Evolutionary conservation across 2,329 filamentous ascomycete genomes (phyloP).

Genomic region (Fonsecaea erecta): DNA sequence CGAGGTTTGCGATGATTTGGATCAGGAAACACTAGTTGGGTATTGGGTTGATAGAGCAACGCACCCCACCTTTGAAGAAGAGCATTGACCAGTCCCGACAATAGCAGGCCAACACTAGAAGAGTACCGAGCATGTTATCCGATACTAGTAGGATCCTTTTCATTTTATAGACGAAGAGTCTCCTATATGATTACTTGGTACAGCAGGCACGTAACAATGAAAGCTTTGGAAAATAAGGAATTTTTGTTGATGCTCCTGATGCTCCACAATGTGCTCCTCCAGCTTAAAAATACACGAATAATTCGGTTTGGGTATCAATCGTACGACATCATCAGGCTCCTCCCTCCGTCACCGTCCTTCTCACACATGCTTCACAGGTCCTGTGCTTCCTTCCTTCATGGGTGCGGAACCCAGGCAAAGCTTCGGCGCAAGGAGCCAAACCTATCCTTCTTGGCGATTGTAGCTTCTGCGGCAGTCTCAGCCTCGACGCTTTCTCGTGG

Average conservation of each 20-base stretch:
- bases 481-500: slow-evolving; percentile 19
- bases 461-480: slow-evolving; percentile 5
- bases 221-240: neutral
- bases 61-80: neutral
- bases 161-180: neutral
- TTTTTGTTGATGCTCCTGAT: neutral
- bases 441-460: slow-evolving; percentile 20
- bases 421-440: slow-evolving; percentile 25
- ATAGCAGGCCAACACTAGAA: neutral
- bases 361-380: neutral
- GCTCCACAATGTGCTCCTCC: neutral
- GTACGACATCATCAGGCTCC: neutral
- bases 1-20: neutral
- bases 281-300: neutral
- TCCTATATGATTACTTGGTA: too few species aligned
- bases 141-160: neutral
- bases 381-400: slow-evolving; percentile 16
- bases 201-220: neutral
- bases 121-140: too few species aligned
- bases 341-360: too few species aligned
- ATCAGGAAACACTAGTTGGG: neutral
- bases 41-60: neutral
- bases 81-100: neutral
- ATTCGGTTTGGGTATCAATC: slow-evolving; percentile 18
- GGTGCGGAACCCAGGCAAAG: slow-evolving; percentile 31